phyloP scores from a whole-genome alignment of 345 rosid species.

The Draba incana region DNA sequence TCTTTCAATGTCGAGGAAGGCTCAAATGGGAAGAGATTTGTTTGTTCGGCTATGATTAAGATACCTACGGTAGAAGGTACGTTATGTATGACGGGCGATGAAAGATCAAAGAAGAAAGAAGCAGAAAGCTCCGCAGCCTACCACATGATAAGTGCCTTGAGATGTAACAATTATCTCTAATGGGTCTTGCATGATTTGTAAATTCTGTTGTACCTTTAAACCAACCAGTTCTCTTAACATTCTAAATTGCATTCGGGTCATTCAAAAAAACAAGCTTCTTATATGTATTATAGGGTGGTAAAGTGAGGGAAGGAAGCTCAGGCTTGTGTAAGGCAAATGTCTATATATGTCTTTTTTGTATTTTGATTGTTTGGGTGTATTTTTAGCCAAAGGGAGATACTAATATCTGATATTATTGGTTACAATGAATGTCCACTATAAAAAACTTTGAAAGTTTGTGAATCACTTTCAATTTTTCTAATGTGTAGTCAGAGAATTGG shows the following conservation, averaged over 20 bases:
- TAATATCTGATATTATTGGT: neutral
- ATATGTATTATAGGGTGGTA: neutral
- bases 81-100: conserved; percentile 53
- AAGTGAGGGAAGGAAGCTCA: neutral
- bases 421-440: neutral
- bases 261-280: conserved; percentile 2
- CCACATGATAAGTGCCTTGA: conserved; percentile 54
- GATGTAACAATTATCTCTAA: too few relatives aligned
- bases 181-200: too few relatives aligned
- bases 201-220: neutral
- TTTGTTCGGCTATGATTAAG: conserved; percentile 57
- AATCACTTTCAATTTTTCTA: too few relatives aligned
- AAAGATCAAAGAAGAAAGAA: conserved; percentile 52
- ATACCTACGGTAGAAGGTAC: conserved; percentile 45
- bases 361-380: neutral
- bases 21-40: conserved; percentile 51
- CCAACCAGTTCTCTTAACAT: neutral
- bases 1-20: conserved; percentile 61
- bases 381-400: neutral
- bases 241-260: neutral
- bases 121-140: conserved; percentile 78
- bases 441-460: neutral
- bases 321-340: conserved; percentile 20
- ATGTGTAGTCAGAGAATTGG: too few relatives aligned
- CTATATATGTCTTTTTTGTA: neutral